These are phyloP conservation scores for Xylaria sp. DNA, from an alignment of 2,329 filamentous ascomycete species.

Conservation along the genomic window DNA sequence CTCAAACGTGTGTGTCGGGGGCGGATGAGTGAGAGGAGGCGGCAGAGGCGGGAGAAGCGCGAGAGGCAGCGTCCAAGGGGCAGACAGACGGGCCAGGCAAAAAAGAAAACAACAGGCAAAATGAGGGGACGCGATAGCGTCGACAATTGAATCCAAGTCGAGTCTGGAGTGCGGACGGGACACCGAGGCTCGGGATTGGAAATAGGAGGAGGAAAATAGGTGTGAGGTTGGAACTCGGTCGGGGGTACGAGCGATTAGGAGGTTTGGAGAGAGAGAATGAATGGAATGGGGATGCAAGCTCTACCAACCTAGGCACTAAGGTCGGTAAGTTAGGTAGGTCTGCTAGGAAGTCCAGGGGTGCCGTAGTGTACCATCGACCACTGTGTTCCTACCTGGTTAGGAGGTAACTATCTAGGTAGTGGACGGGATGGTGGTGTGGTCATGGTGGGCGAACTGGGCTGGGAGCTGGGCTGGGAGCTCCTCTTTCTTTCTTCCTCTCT, in stretches of 20 bases:
- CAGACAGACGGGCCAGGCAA: conserved; percentile 7
- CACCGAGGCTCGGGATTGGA: conserved; percentile 41
- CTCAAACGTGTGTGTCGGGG: conserved; percentile 23
- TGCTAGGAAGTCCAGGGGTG: background rate
- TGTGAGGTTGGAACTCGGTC: conserved; percentile 49
- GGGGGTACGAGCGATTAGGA: conserved; percentile 46
- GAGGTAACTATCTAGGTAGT: background rate
- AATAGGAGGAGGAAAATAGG: conserved; percentile 42
- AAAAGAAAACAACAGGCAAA: conserved; percentile 15
- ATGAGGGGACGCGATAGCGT: conserved; percentile 27
- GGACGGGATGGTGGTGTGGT: background rate
- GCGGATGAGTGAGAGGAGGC: conserved; percentile 5
- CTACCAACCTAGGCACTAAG: conserved; percentile 7
- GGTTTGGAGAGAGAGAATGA: conserved; percentile 39
- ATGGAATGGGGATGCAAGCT: conserved; percentile 43
- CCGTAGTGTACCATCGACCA: background rate
- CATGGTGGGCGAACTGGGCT: too few species aligned
- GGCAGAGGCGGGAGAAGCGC: conserved; percentile 25
- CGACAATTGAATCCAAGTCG: conserved; percentile 41
- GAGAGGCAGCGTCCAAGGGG: conserved; percentile 22
- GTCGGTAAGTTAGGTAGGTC: conserved; percentile 11
- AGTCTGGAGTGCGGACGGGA: conserved; percentile 40
- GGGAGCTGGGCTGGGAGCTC: background rate
- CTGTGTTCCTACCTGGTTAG: background rate
- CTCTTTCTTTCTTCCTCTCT: background rate